Base-by-base conservation (phyloP, 495 filamentous ascomycete genomes). In the Hapsidospora chrysogenum region DNA sequence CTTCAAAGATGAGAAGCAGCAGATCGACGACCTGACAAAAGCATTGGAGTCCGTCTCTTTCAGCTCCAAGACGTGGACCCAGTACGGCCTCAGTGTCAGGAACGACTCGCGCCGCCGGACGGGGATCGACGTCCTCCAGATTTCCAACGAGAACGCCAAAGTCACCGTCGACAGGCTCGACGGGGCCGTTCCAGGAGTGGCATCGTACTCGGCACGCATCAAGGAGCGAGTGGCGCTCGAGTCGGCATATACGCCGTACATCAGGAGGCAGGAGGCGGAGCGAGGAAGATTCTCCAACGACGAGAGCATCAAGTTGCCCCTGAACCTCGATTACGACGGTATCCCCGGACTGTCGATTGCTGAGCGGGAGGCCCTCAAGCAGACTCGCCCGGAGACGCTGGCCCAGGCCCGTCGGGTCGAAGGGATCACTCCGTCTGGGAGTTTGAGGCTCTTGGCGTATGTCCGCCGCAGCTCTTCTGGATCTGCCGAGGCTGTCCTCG, bases 331-430 rank as follows among this genome's bases (percentile, higher is more conserved):
- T 43, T 97, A 94, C 44, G 60, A 67, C 11, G 42, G 42, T 4
- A 63, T 97, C 15, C 52, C 62, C 21, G 84, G 85, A 0, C 61
- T 97, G 35, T 84, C 79, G 40, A 66, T 63, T 5, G 85, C 85
- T 41, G 92, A 96, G 62, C 70, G 64, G 44, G 56, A 63, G 9
- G 66, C 76, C 5, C 65, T 97, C n/a, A 59, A 68, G 21, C 58
- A 59, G 16, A 73, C 83, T 8, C 54, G 72, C 27, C 89, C 89
- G 4, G 80, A 85, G 47, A 87, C 68, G 33, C 56, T 97, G 17
- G 92, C 84, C 2, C 86, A 92, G 74, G 86, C 87, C 13, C 58
- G 84, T 33, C 58, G 92, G 8, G 72, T 93, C 33, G 89, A 97
- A 53, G 87, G 89, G 2, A 54, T 76, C 6, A 81, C 77, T 20